Base-by-base conservation (phyloP, 805 yeast species). In the Saccharomycopsis babjevae region DNA sequence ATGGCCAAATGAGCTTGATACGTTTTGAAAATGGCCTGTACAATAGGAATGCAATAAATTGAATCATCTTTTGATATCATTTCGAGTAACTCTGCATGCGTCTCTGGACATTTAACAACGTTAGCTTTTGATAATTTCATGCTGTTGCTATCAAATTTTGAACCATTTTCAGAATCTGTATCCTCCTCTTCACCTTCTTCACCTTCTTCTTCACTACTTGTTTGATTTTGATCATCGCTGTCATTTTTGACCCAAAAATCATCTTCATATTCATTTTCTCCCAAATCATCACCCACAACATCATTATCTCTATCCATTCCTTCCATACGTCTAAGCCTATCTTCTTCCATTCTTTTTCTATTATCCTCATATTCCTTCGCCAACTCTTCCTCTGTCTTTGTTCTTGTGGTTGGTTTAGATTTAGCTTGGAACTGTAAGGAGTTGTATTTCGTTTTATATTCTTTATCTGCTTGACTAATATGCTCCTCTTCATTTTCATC, bases 371-470 rank as follows among this genome's bases (percentile, higher is more conserved):
- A 80, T 68, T 87, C 93, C 46, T 77, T 74, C 56, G 74, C 75
- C 13, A 86, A 59, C 70, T 88, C 94, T 71, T 88, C 91, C 1
- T 80, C 84, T 1, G 94, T 87, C 70, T 87, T 86, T 1, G 93
- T 86, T 73, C 92, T 79, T 60, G 87, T 93, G 25, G 92, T 84
- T 38, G 94, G 94, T 1, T 80, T 91, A 11, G 94, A 86, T 69
- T 92, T 79, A 71, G 83, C 83, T 63, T 88, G 94, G 68, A 85
- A 75, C 1, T 83, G 80, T 62, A 87, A 77, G 68, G 84, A 86
- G 64, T 83, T 79, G 20, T 88, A 88, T 66, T 83, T 81, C 68
- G 76, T 77, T 67, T 86, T 91, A 70, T 88, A 88, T 30, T 73
- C 75, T 1, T 72, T 66, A 62, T 74, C 75, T 38, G 77, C 79